These are phyloP conservation scores for Calocera cornea DNA, from an alignment of 768 basidiomycete species.

Conservation along the genomic window DNA sequence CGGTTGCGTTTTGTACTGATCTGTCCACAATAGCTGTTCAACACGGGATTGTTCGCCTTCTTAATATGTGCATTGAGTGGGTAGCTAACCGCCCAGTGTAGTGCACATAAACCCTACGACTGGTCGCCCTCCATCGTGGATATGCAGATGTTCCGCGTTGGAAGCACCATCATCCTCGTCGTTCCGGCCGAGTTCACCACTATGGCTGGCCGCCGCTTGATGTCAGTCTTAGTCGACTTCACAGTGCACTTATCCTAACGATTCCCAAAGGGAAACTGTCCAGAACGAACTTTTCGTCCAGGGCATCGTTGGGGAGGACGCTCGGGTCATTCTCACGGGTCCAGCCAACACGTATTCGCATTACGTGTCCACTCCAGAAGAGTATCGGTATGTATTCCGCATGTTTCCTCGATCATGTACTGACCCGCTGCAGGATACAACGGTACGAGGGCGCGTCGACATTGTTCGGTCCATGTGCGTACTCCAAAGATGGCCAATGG, in stretches of 20 bases:
- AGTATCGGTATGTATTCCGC: slow-evolving; percentile 19
- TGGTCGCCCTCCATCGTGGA: slow-evolving; percentile 66
- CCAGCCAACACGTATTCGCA: slow-evolving; percentile 74
- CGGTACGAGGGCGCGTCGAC: slow-evolving; percentile 75
- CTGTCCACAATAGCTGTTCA: background rate
- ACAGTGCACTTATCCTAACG: background rate
- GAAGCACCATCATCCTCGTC: slow-evolving; percentile 60
- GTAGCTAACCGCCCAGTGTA: slow-evolving; percentile 34
- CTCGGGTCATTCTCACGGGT: slow-evolving; percentile 64
- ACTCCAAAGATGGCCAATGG: background rate
- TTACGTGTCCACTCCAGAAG: slow-evolving; percentile 26
- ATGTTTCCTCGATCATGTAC: slow-evolving; percentile 31
- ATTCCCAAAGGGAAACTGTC: slow-evolving; percentile 42
- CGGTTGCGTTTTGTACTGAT: no score
- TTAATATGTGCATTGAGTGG: background rate
- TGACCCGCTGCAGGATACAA: slow-evolving; percentile 60
- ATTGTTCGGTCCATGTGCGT: slow-evolving; percentile 58
- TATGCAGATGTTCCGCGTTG: slow-evolving; percentile 63
- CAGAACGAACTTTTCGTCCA: slow-evolving; percentile 49
- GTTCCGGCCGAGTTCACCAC: slow-evolving; percentile 72
- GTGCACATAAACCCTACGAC: slow-evolving; percentile 50
- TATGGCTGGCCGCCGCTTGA: slow-evolving; percentile 64
- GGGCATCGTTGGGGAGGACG: slow-evolving; percentile 49
- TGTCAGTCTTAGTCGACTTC: slow-evolving; percentile 30
- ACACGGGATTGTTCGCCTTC: background rate